These are phyloP conservation scores for Talaromyces atroroseus DNA, from an alignment of 2,329 filamentous ascomycete genomes.

Conservation along the genomic window DNA sequence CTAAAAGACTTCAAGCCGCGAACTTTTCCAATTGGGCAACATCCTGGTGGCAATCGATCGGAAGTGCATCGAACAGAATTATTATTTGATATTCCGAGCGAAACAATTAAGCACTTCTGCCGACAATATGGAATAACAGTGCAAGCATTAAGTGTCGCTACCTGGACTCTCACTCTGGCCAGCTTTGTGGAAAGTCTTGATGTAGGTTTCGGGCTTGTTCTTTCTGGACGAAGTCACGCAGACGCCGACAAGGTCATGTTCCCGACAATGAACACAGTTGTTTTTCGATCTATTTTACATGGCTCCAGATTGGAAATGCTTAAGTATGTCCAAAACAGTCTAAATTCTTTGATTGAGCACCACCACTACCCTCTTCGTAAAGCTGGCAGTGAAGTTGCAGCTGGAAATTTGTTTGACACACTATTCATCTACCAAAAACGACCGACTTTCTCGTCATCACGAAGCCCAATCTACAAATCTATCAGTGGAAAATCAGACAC, in stretches of 20 bases:
- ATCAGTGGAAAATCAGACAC: constrained; percentile 60
- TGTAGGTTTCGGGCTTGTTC: constrained; percentile 72
- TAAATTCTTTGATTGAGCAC: constrained; percentile 60
- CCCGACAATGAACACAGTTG: constrained; percentile 87
- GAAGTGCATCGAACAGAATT: constrained; percentile 25
- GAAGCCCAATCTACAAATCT: constrained; percentile 53
- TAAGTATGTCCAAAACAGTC: constrained; percentile 65
- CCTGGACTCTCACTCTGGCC: constrained; percentile 68
- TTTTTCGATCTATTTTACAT: constrained; percentile 66
- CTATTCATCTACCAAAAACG: constrained; percentile 62
- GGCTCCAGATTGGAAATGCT: constrained; percentile 62
- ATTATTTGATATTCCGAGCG: constrained; percentile 27
- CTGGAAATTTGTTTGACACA: constrained; percentile 54
- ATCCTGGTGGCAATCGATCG: constrained; percentile 12
- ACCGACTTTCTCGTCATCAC: constrained; percentile 27
- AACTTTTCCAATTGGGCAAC: constrained; percentile 32
- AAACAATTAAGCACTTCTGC: constrained; percentile 55
- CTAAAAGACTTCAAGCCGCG: constrained; percentile 49
- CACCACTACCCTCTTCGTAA: constrained; percentile 74
- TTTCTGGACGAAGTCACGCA: constrained; percentile 77
- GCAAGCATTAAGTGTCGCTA: constrained; percentile 70
- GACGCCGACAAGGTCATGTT: constrained; percentile 66
- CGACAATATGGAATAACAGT: constrained; percentile 62
- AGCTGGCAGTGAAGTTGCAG: constrained; percentile 51
- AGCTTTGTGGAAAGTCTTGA: constrained; percentile 61